Conservation (phyloP, 2,329 filamentous ascomycete genomes). For the Apiospora pterosperma region DNA sequence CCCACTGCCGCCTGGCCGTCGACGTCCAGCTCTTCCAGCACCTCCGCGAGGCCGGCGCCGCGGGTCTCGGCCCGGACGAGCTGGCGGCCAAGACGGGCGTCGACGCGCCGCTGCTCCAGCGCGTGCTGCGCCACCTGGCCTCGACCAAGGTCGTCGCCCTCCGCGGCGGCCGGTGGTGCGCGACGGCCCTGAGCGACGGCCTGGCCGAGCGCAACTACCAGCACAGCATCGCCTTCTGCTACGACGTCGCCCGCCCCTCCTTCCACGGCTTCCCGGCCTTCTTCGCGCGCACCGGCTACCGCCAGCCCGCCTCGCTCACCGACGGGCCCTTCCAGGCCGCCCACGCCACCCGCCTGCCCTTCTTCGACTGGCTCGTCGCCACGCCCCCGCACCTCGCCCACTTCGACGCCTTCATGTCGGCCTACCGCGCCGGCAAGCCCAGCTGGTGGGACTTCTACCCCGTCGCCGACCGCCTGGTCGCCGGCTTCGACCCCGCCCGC, state of each 20-base stretch:
- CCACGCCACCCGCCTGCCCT: background rate
- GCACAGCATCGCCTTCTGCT: constrained; percentile 28
- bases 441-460: constrained; percentile 3
- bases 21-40: constrained; percentile 8
- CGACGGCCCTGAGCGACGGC: constrained; percentile 31
- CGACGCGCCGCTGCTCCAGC: background rate
- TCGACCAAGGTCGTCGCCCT: constrained; percentile 4
- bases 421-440: background rate
- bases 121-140: constrained; percentile 6
- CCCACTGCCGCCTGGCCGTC: constrained; percentile 2
- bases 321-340: constrained; percentile 14
- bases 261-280: constrained; percentile 12
- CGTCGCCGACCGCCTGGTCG: background rate
- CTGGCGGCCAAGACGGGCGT: constrained; percentile 3
- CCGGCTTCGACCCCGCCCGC: constrained; percentile 9
- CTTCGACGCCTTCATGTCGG: constrained; percentile 9
- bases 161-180: background rate
- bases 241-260: constrained; percentile 12
- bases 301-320: constrained; percentile 13
- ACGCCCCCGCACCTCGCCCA: constrained; percentile 1
- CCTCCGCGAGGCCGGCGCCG: constrained; percentile 5
- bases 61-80: background rate
- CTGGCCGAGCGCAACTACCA: constrained; percentile 36
- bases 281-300: constrained; percentile 11
- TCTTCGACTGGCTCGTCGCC: background rate